A percentile compares a stretch with the other conserved stretches of the same genome.
Conservation (phyloP, 805 yeast genomes). For the Vanderwaltozyma tropicalis region DNA sequence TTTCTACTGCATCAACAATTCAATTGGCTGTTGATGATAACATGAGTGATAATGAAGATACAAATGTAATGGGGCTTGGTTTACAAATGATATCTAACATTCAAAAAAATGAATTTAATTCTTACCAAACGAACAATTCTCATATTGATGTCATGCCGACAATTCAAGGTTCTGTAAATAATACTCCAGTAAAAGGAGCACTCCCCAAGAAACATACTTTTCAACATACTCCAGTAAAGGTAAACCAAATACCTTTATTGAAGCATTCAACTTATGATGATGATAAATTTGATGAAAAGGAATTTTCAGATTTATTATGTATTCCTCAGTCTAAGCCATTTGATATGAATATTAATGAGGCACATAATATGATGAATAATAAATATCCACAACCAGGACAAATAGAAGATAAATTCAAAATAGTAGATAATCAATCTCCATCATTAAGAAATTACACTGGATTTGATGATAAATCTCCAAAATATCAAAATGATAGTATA, state of each 20-base stretch:
- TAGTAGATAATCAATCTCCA: conserved; percentile 37
- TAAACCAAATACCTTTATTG: neutral
- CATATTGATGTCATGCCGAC: conserved; percentile 19
- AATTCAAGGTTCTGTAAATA: conserved; percentile 23
- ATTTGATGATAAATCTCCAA: neutral
- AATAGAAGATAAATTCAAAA: conserved; percentile 26
- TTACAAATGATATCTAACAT: conserved; percentile 4
- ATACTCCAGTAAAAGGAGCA: conserved; percentile 13
- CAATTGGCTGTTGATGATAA: conserved; percentile 17
- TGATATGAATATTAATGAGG: no score
- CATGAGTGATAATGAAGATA: conserved; percentile 5
- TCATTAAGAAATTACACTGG: conserved; percentile 17
- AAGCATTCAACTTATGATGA: no score
- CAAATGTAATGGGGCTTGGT: conserved; percentile 12
- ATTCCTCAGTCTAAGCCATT: no score
- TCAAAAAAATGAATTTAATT: neutral
- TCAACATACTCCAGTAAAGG: conserved; percentile 22
- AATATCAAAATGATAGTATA: conserved; percentile 1
- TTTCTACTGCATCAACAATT: conserved; percentile 27
- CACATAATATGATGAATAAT: no score
- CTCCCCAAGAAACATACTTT: conserved; percentile 18
- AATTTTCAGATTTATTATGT: no score
- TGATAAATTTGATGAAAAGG: no score
- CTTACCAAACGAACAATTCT: conserved; percentile 10
- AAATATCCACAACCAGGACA: no score